Conservation (phyloP, 225 moss, liverwort and hornwort species). For the Sphagnum contortum region DNA sequence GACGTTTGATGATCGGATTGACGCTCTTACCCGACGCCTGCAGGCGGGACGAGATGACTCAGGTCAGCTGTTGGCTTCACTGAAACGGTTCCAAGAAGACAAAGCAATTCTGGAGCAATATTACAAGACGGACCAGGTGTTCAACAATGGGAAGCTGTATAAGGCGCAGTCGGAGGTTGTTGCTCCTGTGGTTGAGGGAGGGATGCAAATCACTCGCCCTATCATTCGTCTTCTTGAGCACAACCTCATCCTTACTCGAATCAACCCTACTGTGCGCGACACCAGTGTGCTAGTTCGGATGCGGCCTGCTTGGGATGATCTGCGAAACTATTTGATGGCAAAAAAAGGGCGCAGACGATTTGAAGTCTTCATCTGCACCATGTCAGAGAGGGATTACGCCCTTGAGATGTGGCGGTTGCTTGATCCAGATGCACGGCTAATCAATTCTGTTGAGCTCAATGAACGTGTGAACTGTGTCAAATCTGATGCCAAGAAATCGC, state of each 20-base stretch:
- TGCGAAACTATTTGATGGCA: constrained; percentile 83
- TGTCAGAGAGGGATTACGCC: constrained; percentile 99
- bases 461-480: constrained; percentile 97
- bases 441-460: constrained; percentile 84
- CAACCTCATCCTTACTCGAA: constrained; percentile 89
- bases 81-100: constrained; percentile 94
- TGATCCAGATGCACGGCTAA: constrained; percentile 87
- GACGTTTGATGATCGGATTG: constrained; percentile 93
- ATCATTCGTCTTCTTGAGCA: constrained; percentile 86
- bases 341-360: constrained; percentile 97
- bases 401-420: constrained; percentile 99
- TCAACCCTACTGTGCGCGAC: constrained; percentile 86
- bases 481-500: constrained; percentile 84
- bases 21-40: constrained; percentile 58
- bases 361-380: constrained; percentile 98
- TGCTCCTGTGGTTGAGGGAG: constrained; percentile 80
- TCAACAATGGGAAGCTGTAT: constrained; percentile 74
- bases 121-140: constrained; percentile 90
- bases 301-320: constrained; percentile 93
- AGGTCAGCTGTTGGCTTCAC: constrained; percentile 38
- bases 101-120: constrained; percentile 88
- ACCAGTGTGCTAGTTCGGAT: constrained; percentile 93
- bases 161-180: constrained; percentile 89
- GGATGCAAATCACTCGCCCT: constrained; percentile 72
- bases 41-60: constrained; percentile 53